Evolutionary conservation across 2,329 filamentous ascomycete genomes (phyloP).

Genomic region (Epichloe hybrida): DNA sequence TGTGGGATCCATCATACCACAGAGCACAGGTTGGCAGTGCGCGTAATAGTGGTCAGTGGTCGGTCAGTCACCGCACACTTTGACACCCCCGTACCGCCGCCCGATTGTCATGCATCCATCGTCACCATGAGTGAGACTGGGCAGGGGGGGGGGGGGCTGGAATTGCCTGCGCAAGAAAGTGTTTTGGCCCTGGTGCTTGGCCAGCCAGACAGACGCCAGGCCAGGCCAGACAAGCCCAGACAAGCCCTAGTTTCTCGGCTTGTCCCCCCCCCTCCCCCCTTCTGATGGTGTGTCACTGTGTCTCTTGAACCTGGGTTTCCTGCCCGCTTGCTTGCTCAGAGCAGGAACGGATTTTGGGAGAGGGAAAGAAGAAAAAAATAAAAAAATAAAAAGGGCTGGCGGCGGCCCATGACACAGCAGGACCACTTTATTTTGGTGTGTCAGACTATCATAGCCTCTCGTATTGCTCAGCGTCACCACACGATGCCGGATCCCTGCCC

Average conservation of each 20-base stretch:
- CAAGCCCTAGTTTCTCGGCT: neutral
- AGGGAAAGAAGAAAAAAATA: too few relatives aligned
- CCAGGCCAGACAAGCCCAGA: too few relatives aligned
- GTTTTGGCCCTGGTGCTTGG: neutral
- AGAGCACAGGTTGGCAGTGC: neutral
- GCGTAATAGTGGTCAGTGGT: neutral
- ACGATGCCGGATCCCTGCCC: conserved; percentile 17
- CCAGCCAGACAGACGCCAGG: neutral
- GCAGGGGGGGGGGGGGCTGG: conserved; percentile 1
- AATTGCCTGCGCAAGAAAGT: neutral
- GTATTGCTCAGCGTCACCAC: conserved; percentile 36
- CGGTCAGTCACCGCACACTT: neutral
- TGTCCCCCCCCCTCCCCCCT: neutral
- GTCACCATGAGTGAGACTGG: neutral
- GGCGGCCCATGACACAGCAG: conserved; percentile 15
- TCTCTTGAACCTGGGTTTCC: neutral
- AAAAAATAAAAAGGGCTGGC: conserved; percentile 8
- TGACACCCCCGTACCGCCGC: conserved; percentile 1
- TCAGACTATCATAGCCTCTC: conserved; percentile 35
- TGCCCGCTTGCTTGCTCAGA: conserved; percentile 1
- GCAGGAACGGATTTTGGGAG: too few relatives aligned
- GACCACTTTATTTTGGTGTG: conserved; percentile 33
- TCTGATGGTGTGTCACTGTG: neutral
- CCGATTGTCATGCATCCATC: conserved; percentile 3
- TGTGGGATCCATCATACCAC: too few relatives aligned